phyloP scores from a whole-genome alignment of 2,329 filamentous ascomycete genomes.

The Penicillium sp. region DNA sequence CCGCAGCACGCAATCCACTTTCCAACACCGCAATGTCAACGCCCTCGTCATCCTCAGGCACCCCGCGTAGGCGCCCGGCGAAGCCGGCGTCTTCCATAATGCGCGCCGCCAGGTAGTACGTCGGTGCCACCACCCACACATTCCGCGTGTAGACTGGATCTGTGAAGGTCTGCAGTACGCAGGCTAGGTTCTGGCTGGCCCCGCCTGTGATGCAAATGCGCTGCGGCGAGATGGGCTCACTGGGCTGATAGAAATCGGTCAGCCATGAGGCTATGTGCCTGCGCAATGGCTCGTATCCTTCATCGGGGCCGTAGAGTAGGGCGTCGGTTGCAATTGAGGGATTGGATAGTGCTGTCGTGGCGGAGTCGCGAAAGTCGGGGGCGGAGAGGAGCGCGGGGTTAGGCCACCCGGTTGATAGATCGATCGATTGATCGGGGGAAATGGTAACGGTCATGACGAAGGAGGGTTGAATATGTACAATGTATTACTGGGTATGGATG shows the following conservation, averaged over 20 bases:
- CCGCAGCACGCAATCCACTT: slow-evolving; percentile 48
- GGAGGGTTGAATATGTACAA: too few species aligned
- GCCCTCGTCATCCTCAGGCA: slow-evolving; percentile 74
- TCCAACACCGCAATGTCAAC: slow-evolving; percentile 64
- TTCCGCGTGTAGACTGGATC: slow-evolving; percentile 71
- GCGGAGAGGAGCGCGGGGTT: slow-evolving; percentile 62
- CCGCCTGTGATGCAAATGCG: slow-evolving; percentile 80
- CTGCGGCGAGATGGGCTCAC: slow-evolving; percentile 46
- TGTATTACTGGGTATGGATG: too few species aligned
- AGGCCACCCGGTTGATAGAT: slow-evolving; percentile 48
- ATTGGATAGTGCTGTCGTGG: slow-evolving; percentile 59
- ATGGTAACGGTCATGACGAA: slow-evolving; percentile 8
- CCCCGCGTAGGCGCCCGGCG: slow-evolving; percentile 59
- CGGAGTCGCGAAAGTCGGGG: slow-evolving; percentile 57
- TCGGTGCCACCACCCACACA: slow-evolving; percentile 77
- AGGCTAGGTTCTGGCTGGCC: slow-evolving; percentile 76
- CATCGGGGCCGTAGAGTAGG: slow-evolving; percentile 76
- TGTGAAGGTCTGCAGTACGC: slow-evolving; percentile 72
- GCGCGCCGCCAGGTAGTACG: slow-evolving; percentile 79
- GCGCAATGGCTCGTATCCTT: slow-evolving; percentile 68
- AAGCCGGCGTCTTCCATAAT: slow-evolving; percentile 83
- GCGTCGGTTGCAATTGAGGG: slow-evolving; percentile 57
- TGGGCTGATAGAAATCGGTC: slow-evolving; percentile 55
- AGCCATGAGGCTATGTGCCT: slow-evolving; percentile 69
- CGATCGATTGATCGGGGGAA: slow-evolving; percentile 29